These are phyloP conservation scores for Laguncularia racemosa DNA, from an alignment of 345 rosid species.

Conservation along the genomic window DNA sequence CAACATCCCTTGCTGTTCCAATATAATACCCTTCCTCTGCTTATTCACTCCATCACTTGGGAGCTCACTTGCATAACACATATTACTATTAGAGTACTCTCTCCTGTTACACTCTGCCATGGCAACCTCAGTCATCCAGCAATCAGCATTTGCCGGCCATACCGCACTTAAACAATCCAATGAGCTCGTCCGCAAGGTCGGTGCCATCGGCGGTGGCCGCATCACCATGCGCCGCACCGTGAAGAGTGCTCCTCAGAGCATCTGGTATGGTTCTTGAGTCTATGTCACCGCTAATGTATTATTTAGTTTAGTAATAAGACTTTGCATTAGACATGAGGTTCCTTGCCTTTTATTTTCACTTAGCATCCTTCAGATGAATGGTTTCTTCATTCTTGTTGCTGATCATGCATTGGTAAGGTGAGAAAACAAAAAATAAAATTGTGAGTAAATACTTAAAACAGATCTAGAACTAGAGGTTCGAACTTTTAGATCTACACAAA, in stretches of 20 bases:
- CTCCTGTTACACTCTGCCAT: conserved; percentile 14
- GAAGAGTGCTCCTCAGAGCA: conserved; percentile 71
- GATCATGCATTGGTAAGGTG: too few relatives aligned
- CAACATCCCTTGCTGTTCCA: neutral
- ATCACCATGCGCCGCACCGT: conserved; percentile 76
- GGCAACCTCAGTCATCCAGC: conserved; percentile 88
- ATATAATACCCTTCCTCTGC: conserved; percentile 8
- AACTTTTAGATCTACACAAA: too few relatives aligned
- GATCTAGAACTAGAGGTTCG: too few relatives aligned
- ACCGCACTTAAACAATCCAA: conserved; percentile 60
- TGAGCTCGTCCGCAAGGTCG: conserved; percentile 67
- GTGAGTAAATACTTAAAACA: too few relatives aligned
- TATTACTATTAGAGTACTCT: neutral
- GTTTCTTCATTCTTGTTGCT: too few relatives aligned
- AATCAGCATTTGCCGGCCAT: conserved; percentile 75
- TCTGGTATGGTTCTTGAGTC: conserved; percentile 37
- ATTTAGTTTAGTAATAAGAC: neutral
- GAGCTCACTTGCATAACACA: neutral
- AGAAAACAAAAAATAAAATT: too few relatives aligned
- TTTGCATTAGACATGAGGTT: too few relatives aligned
- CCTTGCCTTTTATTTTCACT: too few relatives aligned
- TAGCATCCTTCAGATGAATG: too few relatives aligned
- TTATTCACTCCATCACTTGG: neutral
- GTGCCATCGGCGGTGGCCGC: conserved; percentile 54
- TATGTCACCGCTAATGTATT: neutral